Conservation (phyloP, 2,329 filamentous ascomycete species). For the Claviceps sp. region DNA sequence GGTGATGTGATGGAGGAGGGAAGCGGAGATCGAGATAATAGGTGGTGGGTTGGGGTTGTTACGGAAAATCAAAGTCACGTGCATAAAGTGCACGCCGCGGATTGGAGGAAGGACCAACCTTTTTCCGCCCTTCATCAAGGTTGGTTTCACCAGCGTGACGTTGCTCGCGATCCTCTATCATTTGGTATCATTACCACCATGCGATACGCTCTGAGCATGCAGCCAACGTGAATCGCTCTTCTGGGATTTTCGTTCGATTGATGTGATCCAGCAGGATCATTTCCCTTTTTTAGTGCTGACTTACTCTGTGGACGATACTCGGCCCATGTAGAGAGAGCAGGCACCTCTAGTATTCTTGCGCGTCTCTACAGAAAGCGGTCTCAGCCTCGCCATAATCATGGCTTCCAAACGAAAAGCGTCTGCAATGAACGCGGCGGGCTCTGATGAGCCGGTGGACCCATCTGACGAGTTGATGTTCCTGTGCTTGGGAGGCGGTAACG, state of each 20-base stretch:
- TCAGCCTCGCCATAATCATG: conserved; percentile 39
- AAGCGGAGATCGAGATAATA: conserved; percentile 14
- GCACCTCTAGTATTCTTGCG: background rate
- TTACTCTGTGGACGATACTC: background rate
- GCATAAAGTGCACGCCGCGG: conserved; percentile 8
- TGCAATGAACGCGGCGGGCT: conserved; percentile 50
- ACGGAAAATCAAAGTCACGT: conserved; percentile 32
- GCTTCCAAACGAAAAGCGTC: conserved; percentile 84
- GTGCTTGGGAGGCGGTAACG: conserved; percentile 87
- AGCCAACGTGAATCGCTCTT: background rate
- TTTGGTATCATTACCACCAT: background rate
- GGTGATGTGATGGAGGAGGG: conserved; percentile 9
- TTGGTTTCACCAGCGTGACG: background rate
- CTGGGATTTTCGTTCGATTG: background rate
- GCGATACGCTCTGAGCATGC: background rate
- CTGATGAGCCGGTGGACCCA: conserved; percentile 82
- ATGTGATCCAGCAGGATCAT: background rate
- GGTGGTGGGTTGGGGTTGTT: conserved; percentile 11
- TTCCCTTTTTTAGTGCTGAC: background rate
- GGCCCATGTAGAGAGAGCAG: conserved; percentile 1
- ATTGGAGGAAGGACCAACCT: conserved; percentile 1
- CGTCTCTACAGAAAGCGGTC: background rate
- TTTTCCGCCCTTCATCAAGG: background rate
- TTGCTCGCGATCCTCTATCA: background rate
- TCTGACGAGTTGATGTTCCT: conserved; percentile 91